phyloP scores from a whole-genome alignment of 2,329 filamentous ascomycete genomes.

The Emericellopsis atlantica region DNA sequence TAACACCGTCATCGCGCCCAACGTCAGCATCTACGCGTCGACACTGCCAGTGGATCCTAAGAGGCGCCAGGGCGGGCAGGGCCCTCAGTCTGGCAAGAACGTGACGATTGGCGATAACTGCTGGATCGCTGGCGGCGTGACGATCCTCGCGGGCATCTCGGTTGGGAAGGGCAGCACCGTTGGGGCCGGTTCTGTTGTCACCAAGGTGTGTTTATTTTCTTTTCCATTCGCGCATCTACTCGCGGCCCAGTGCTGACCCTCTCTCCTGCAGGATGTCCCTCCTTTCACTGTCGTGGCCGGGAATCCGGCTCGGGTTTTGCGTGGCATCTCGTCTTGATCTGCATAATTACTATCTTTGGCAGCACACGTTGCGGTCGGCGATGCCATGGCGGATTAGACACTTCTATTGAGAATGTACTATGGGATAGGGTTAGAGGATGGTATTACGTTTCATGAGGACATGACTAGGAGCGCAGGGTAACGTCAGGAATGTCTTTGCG shows the following conservation, averaged over 20 bases:
- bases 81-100: conserved; percentile 54
- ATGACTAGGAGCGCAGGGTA: too few species aligned
- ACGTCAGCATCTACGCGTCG: conserved; percentile 75
- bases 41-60: conserved; percentile 62
- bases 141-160: conserved; percentile 65
- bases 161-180: conserved; percentile 71
- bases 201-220: conserved; percentile 40
- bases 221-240: neutral
- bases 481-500: too few species aligned
- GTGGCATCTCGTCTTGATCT: conserved; percentile 17
- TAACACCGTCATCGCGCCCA: conserved; percentile 64
- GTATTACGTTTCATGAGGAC: too few species aligned
- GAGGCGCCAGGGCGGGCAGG: conserved; percentile 60
- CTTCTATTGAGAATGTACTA: too few species aligned
- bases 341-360: neutral
- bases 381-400: too few species aligned
- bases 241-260: neutral
- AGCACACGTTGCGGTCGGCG: neutral
- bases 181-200: conserved; percentile 76
- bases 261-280: conserved; percentile 39
- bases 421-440: too few species aligned
- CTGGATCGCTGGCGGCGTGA: conserved; percentile 68
- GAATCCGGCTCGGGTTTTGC: conserved; percentile 51
- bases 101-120: conserved; percentile 79
- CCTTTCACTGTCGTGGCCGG: conserved; percentile 58